phyloP scores from a whole-genome alignment of 306 rosid genomes.

The Purshia tridentata region DNA sequence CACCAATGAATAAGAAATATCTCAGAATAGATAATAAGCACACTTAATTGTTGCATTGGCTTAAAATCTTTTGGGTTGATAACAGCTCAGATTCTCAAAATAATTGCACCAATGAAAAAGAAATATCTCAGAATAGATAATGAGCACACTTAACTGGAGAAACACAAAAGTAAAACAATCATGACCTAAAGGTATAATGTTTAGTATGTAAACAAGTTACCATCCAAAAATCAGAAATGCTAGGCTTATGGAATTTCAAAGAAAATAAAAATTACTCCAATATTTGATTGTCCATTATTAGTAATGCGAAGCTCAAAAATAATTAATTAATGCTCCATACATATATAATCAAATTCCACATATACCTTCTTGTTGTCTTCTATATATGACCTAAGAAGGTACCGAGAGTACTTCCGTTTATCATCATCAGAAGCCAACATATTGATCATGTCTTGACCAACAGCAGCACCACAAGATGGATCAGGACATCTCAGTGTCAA shows the following conservation, averaged over 20 bases:
- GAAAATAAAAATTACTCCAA: constrained; percentile 1
- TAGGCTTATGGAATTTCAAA: background rate
- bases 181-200: background rate
- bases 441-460: constrained; percentile 78
- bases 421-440: constrained; percentile 55
- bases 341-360: background rate
- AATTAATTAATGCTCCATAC: background rate
- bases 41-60: background rate
- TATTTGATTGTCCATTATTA: background rate
- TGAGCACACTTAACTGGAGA: background rate
- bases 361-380: constrained; percentile 83
- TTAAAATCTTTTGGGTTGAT: background rate
- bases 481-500: constrained; percentile 88
- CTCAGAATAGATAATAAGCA: background rate
- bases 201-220: background rate
- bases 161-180: background rate
- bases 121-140: background rate
- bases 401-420: constrained; percentile 61
- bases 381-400: constrained; percentile 73
- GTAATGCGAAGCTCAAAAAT: background rate
- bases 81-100: background rate
- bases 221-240: background rate
- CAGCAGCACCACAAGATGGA: constrained; percentile 72
- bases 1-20: background rate
- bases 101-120: background rate